phyloP scores from a whole-genome alignment of 2,329 filamentous ascomycete genomes.

The Paraconiothyrium brasiliense region DNA sequence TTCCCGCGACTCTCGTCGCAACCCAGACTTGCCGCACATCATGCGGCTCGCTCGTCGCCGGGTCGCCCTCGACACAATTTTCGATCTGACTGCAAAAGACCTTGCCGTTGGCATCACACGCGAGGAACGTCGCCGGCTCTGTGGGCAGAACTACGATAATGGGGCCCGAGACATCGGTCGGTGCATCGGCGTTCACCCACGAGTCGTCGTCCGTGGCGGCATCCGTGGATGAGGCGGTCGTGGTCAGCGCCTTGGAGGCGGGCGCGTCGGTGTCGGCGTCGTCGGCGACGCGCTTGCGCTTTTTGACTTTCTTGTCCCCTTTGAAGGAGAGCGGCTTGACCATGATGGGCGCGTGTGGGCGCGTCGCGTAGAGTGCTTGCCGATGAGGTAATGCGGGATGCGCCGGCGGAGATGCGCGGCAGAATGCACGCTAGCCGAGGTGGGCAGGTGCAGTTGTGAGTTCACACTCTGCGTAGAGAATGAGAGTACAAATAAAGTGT shows the following conservation, averaged over 20 bases:
- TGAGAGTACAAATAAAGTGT: neutral
- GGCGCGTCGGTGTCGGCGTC: conserved; percentile 56
- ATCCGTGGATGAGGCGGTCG: conserved; percentile 46
- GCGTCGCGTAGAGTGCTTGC: conserved; percentile 15
- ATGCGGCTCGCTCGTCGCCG: conserved; percentile 89
- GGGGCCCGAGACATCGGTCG: conserved; percentile 81
- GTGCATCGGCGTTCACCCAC: conserved; percentile 86
- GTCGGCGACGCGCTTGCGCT: conserved; percentile 77
- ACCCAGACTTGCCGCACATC: conserved; percentile 97
- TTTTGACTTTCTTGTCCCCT: conserved; percentile 94
- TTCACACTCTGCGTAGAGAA: neutral
- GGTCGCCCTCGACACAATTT: conserved; percentile 86
- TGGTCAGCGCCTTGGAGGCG: conserved; percentile 46
- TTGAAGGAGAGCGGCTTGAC: conserved; percentile 94
- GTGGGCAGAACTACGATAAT: conserved; percentile 84
- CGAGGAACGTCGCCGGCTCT: conserved; percentile 75
- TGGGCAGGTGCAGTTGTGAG: conserved; percentile 9
- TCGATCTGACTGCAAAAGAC: conserved; percentile 84
- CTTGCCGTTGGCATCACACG: conserved; percentile 85
- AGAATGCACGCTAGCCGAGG: conserved; percentile 21
- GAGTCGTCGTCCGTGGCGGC: conserved; percentile 75
- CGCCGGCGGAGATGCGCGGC: conserved; percentile 35
- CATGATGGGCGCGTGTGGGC: conserved; percentile 60
- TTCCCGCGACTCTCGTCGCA: conserved; percentile 82
- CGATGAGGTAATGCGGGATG: conserved; percentile 26